phyloP scores from a whole-genome alignment of 225 moss, liverwort and hornwort species.

The Marchantia paleacea region DNA sequence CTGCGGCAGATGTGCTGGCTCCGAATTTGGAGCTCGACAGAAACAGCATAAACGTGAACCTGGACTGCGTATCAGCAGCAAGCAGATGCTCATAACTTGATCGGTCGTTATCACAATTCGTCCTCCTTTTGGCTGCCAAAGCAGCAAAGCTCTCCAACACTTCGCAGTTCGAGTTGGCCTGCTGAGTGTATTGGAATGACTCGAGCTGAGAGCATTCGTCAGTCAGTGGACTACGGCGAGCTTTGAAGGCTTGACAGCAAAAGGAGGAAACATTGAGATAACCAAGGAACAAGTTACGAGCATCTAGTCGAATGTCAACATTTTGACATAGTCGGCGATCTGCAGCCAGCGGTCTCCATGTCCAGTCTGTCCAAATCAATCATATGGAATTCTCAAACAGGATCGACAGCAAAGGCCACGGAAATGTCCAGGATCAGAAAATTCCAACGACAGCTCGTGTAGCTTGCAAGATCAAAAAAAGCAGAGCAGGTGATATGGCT shows the following conservation, averaged over 20 bases:
- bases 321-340: neutral
- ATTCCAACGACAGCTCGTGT: neutral
- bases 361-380: neutral
- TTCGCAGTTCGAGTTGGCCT: neutral
- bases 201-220: neutral
- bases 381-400: neutral
- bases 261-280: conserved; percentile 25
- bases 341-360: neutral
- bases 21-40: neutral
- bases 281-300: conserved; percentile 14
- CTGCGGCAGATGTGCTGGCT: neutral
- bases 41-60: neutral
- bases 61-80: neutral
- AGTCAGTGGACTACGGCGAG: neutral
- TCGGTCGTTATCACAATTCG: conserved; percentile 19
- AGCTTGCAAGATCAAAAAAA: neutral
- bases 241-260: conserved; percentile 14
- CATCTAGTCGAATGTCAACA: neutral
- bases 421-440: neutral
- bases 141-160: conserved; percentile 9
- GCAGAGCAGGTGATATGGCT: neutral
- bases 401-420: neutral
- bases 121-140: conserved; percentile 29
- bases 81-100: conserved; percentile 15
- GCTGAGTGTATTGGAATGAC: neutral